Conservation (phyloP, 352 stramenopile species). For the Peronospora farinosa region DNA sequence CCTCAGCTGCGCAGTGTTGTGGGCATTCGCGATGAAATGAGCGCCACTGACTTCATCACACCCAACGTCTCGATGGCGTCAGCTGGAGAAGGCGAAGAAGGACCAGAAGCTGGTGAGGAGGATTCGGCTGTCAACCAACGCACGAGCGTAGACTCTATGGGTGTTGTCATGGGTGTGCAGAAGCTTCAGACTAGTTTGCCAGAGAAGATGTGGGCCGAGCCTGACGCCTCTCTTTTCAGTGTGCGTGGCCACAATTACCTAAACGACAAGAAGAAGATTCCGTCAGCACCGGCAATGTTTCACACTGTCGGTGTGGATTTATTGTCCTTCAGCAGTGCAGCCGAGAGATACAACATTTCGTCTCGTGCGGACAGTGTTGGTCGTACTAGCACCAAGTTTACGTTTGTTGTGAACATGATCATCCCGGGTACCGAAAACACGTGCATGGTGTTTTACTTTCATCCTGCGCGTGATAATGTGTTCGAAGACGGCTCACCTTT, state of each 20-base stretch:
- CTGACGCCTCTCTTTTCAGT: constrained; percentile 71
- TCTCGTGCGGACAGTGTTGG: constrained; percentile 65
- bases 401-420: constrained; percentile 88
- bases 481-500: constrained; percentile 86
- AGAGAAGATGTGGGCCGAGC: constrained; percentile 82
- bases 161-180: constrained; percentile 56
- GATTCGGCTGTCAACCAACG: constrained; percentile 18
- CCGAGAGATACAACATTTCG: constrained; percentile 76
- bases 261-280: constrained; percentile 83
- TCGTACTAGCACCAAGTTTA: constrained; percentile 69
- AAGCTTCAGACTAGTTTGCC: constrained; percentile 65
- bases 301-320: constrained; percentile 78
- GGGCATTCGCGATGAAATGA: constrained; percentile 84
- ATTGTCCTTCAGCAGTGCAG: constrained; percentile 64
- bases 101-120: constrained; percentile 13
- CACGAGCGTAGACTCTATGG: constrained; percentile 56
- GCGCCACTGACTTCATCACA: constrained; percentile 74
- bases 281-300: constrained; percentile 65
- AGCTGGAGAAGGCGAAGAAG: constrained; percentile 11
- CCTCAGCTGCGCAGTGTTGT: constrained; percentile 81
- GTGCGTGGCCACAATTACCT: constrained; percentile 88
- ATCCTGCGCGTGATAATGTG: constrained; percentile 65
- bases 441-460: constrained; percentile 85
- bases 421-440: constrained; percentile 76
- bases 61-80: constrained; percentile 68